Percentiles rank a stretch among this genome's conserved stretches.
Conservation (phyloP, 2,329 filamentous ascomycete species). For the Neonectria neomacrospora region DNA sequence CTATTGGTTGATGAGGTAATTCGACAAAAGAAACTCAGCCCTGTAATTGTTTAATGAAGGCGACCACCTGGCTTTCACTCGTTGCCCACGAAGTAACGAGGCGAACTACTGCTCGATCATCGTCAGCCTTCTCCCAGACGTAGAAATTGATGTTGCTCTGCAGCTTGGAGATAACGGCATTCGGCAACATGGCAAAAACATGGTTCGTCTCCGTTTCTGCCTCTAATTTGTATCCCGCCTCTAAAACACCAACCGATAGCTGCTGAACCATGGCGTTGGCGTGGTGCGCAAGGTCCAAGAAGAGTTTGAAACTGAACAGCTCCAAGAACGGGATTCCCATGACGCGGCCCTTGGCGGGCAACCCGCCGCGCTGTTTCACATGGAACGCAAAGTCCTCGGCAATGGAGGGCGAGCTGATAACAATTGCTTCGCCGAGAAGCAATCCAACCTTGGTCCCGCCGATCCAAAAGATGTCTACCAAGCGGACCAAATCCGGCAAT, state of each 20-base stretch:
- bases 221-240: background rate
- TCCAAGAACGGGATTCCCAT: slow-evolving; percentile 61
- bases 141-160: background rate
- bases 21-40: background rate
- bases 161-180: background rate
- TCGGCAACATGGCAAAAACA: background rate
- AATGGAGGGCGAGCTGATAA: slow-evolving; percentile 55
- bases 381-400: slow-evolving; percentile 61
- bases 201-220: background rate
- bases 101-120: background rate
- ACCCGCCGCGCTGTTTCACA: slow-evolving; percentile 62
- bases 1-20: background rate
- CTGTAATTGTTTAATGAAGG: background rate
- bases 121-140: background rate
- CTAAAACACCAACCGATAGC: background rate
- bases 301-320: background rate
- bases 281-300: background rate
- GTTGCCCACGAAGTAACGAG: background rate
- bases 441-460: slow-evolving; percentile 64
- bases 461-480: slow-evolving; percentile 56
- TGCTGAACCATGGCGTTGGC: background rate
- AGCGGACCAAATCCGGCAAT: background rate
- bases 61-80: background rate
- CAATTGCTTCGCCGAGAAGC: slow-evolving; percentile 61
- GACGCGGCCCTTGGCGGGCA: slow-evolving; percentile 61